Evolutionary conservation across 1,284 basidiomycete genomes (phyloP), one percentile per base, ranked within the genome.

Genomic region (Apiotrichum porosum): DNA sequence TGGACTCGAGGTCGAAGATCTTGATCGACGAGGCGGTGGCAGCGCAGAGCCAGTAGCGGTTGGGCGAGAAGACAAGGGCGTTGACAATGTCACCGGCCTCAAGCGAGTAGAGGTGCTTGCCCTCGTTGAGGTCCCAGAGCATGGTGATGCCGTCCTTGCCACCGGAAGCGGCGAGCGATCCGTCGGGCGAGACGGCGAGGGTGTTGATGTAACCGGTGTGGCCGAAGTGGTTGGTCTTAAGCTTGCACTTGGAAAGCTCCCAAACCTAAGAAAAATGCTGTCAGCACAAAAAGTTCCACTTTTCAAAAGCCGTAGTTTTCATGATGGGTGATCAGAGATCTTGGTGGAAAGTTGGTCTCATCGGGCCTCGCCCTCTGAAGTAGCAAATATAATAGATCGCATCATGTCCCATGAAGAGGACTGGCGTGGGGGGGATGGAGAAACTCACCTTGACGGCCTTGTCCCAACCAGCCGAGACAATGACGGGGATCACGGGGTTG

Each of bases 181-280:
- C 95, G 73, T 99, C 95, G 57, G 95, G 95, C 37, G 95, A 99
- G 59, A 99, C 92, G 57, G 95, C 94, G 71, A 99, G 79, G 63
- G 94, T 94, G 83, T 95, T 97, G 78, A 99, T 92, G 82, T 97
- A 98, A 63, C 95, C 95, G 46, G 89, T 95, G 82, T 99, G 95
- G 65, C 95, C 95, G 75, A 87, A 92, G 83, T 99, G 95, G 84
- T 97, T 97, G 77, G 94, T 97, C 83, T 94, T 93, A 73, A 99
- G 84, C 81, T 97, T 97, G 86, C 95, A 98, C 79, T 97, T 97
- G 76, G 88, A 89, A 56, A 98, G 86, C 77, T 99, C 95, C 95
- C 95, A 99, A 61, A 99, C 94, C 94, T 98, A 47, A 38, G 2
- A 15, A 12, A 14, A n/a, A n/a, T n/a, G n/a, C n/a, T n/a, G 56